phyloP scores from a whole-genome alignment of 1,284 basidiomycete species.

The Meripilus lineatus region DNA sequence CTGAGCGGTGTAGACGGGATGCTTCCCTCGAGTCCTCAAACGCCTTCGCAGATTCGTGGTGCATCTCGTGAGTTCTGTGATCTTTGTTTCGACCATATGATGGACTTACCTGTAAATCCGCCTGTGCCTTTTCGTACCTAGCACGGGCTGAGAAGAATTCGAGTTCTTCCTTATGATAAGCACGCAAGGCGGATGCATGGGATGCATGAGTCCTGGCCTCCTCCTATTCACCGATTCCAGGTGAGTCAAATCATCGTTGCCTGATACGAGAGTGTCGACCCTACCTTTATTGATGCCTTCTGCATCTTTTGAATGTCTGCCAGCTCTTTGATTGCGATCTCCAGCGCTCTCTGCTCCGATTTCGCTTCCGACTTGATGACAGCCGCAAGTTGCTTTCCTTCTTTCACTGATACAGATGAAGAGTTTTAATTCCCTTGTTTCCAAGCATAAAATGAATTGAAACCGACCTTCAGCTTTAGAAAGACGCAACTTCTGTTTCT shows the following conservation, averaged over 20 bases:
- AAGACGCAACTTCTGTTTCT: conserved; percentile 43
- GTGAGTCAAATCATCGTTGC: too few relatives aligned
- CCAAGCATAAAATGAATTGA: too few relatives aligned
- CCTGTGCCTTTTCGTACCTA: conserved; percentile 41
- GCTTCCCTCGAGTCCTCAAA: conserved; percentile 42
- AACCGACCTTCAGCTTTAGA: conserved; percentile 42
- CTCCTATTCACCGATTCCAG: conserved; percentile 38
- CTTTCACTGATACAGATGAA: conserved; percentile 42
- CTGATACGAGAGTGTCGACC: too few relatives aligned
- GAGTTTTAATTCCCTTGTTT: too few relatives aligned
- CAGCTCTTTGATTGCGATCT: conserved; percentile 46
- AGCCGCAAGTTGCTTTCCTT: conserved; percentile 44
- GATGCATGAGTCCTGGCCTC: conserved; percentile 40
- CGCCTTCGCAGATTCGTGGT: conserved; percentile 14
- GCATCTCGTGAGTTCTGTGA: background rate
- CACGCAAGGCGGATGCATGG: conserved; percentile 38
- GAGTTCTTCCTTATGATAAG: conserved; percentile 45
- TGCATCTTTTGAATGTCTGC: conserved; percentile 48
- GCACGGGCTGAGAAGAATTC: conserved; percentile 41
- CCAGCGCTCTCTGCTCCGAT: conserved; percentile 44
- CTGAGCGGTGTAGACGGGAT: conserved; percentile 36
- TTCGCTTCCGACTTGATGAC: conserved; percentile 50
- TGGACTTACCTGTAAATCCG: conserved; percentile 31
- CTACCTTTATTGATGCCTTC: conserved; percentile 45
- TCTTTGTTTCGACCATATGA: background rate